These are phyloP conservation scores for Pigoraptor vietnamica DNA, from an alignment of 78 protist species.

Conservation along the genomic window DNA sequence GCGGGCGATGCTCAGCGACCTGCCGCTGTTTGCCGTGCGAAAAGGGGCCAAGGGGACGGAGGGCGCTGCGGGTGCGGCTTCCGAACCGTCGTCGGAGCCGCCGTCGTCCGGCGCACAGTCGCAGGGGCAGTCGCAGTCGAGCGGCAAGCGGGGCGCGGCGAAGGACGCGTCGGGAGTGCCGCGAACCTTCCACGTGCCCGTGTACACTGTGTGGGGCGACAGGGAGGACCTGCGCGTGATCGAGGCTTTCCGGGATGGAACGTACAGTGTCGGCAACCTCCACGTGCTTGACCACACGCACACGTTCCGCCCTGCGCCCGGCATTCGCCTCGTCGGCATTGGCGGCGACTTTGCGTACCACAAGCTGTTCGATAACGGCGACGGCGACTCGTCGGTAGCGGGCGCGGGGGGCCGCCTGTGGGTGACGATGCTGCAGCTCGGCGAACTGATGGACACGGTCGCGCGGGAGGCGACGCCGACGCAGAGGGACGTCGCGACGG, in stretches of 20 bases:
- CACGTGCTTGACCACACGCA: not conserved
- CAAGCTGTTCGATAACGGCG: conserved; percentile 8
- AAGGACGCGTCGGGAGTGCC: not conserved
- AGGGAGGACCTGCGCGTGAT: conserved; percentile 11
- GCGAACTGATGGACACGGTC: not conserved
- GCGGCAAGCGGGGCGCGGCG: not conserved
- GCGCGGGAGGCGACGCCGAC: not conserved
- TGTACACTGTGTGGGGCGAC: conserved; percentile 21
- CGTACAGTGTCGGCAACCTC: not conserved
- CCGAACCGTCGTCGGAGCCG: not conserved
- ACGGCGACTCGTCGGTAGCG: not conserved
- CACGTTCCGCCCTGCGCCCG: not conserved
- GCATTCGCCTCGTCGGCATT: not conserved
- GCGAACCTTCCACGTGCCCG: conserved; percentile 1
- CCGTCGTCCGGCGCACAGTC: too few relatives aligned
- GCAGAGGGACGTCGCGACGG: not conserved
- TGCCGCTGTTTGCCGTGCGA: not conserved
- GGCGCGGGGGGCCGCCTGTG: conserved; percentile 1
- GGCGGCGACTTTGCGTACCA: conserved; percentile 2
- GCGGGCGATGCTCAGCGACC: not conserved
- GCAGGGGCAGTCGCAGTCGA: not conserved
- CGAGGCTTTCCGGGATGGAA: not conserved
- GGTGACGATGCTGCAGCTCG: conserved; percentile 20
- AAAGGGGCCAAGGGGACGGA: not conserved
- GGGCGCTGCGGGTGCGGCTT: not conserved